Evolutionary conservation across 192 early-diverging fungal genomes (phyloP), one percentile per base, ranked within the genome.

Genomic region (Tieghemiomyces parasiticus): DNA sequence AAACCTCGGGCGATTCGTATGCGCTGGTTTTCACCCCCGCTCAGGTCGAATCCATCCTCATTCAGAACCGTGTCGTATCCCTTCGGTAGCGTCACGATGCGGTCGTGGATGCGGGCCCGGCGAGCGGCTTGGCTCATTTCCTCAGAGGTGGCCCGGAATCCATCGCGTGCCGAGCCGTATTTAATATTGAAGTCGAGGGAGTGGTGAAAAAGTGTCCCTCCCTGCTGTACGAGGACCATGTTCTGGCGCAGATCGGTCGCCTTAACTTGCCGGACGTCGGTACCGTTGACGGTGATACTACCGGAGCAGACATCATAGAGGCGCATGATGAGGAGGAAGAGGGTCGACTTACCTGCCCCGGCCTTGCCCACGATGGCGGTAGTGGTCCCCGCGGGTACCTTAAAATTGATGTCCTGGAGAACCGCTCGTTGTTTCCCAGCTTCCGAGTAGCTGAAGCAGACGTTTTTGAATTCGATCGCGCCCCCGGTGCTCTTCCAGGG

Each of bases 1-100:
- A 99, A 89, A 26, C 91, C 84, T 51, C 96, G 77, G 8, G 96
- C 92, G 34, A 99, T 74, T 1, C 90, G 82, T 20, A 96, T 82
- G 3, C 92, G 68, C 73, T 96, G 93, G 74, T 93, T 93, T 74
- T 95, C 94, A 22, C 92, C 93, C 51, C 93, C 92, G 51, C 81
- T 84, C 22, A 98, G 73, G 53, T 90, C 72, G 63, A 87, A 81
- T 0, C 91, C 91, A 10, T 91, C 73, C 68, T 93, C 89, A 25
- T 90, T 86, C 19, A 33, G 1, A 1, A 2, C 1, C 20, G 78
- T 78, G 4, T 78, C 67, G 54, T 78, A 80, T 20, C 70, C 67
- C 8, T 78, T 66, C 24, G 76, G 71, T 3, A 80, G 54, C 0
- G 49, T 25, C 65, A 76, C 68, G 46, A 80, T 76, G 20, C 59